Conservation (phyloP, 305 asterid species). For the Galium porrigens region DNA sequence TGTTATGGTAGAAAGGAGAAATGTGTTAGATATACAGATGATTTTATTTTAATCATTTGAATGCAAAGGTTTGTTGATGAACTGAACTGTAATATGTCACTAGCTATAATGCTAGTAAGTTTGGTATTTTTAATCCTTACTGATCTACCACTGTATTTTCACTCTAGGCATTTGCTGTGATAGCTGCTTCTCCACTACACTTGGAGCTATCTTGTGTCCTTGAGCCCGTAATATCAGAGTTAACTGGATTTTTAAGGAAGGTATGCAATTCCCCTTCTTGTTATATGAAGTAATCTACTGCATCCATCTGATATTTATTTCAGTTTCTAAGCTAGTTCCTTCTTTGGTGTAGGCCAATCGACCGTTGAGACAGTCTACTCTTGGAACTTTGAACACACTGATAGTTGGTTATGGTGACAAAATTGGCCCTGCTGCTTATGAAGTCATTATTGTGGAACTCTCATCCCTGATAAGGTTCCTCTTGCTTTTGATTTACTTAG, state of each 20-base stretch:
- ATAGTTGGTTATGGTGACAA: conserved; percentile 87
- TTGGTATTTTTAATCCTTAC: neutral
- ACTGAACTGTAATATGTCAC: neutral
- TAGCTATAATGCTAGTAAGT: neutral
- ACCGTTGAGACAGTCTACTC: conserved; percentile 85
- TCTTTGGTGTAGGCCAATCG: conserved; percentile 70
- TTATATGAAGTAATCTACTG: neutral
- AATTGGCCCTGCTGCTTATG: conserved; percentile 84
- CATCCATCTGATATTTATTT: neutral
- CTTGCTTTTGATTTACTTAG: conserved; percentile 6
- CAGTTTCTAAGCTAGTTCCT: conserved; percentile 12
- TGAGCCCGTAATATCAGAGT: conserved; percentile 80
- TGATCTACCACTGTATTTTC: neutral
- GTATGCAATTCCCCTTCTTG: conserved; percentile 27
- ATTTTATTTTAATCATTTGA: neutral
- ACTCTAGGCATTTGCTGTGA: conserved; percentile 89
- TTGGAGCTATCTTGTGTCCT: conserved; percentile 74
- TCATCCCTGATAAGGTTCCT: conserved; percentile 79
- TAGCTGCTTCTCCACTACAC: conserved; percentile 89
- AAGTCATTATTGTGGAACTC: conserved; percentile 83
- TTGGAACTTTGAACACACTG: conserved; percentile 81
- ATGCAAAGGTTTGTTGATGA: neutral
- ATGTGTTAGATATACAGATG: neutral
- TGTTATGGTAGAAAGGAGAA: neutral
- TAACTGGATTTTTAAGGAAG: conserved; percentile 92